These are phyloP conservation scores for Nitzschia sp. DNA, from an alignment of 108 stramenopile genomes.

Conservation along the genomic window DNA sequence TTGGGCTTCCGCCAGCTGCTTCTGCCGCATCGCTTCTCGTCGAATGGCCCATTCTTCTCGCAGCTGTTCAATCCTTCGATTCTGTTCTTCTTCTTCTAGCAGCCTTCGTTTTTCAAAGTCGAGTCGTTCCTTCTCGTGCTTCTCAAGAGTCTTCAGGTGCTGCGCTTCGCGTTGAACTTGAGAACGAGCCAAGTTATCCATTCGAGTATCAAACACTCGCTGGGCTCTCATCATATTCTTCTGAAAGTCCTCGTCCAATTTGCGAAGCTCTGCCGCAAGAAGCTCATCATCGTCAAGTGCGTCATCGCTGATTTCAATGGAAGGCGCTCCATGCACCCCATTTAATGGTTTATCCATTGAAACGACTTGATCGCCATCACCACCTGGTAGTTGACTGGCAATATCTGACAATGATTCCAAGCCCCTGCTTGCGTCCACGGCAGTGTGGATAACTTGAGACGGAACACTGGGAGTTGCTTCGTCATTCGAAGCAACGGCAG, in stretches of 20 bases:
- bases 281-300: slow-evolving; percentile 48
- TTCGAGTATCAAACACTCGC: slow-evolving; percentile 81
- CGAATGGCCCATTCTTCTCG: slow-evolving; percentile 60
- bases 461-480: neutral
- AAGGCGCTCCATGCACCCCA: slow-evolving; percentile 25
- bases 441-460: neutral
- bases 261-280: slow-evolving; percentile 62
- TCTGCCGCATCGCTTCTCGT: slow-evolving; percentile 30
- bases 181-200: slow-evolving; percentile 84
- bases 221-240: slow-evolving; percentile 79
- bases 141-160: slow-evolving; percentile 83
- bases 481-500: neutral
- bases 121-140: slow-evolving; percentile 82
- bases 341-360: slow-evolving; percentile 7
- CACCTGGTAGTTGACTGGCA: slow-evolving; percentile 1
- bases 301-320: slow-evolving; percentile 32
- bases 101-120: slow-evolving; percentile 87
- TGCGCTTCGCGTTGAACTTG: slow-evolving; percentile 79
- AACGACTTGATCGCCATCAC: neutral
- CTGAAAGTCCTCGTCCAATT: slow-evolving; percentile 75
- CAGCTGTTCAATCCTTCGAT: slow-evolving; percentile 71
- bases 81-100: slow-evolving; percentile 82
- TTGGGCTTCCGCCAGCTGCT: slow-evolving; percentile 13
- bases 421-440: too few species aligned
- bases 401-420: neutral